Evolutionary conservation across 768 basidiomycete species (phyloP).

Genomic region (Exidia glandulosa): DNA sequence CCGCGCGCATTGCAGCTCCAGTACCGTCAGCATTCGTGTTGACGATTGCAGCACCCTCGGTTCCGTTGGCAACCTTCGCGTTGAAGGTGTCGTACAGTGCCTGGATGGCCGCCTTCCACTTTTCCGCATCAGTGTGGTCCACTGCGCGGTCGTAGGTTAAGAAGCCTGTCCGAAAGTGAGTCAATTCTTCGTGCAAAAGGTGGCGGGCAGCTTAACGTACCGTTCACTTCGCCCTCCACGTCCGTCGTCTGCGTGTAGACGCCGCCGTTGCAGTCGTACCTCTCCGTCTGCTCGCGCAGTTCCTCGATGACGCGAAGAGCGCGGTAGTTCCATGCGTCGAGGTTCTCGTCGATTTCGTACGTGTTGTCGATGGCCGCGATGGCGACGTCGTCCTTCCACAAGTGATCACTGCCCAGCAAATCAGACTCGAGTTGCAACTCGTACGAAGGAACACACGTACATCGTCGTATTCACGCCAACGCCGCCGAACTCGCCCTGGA

Average conservation of each 20-base stretch:
- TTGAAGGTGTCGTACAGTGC: not conserved
- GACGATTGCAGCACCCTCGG: not conserved
- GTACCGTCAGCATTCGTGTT: too few species aligned
- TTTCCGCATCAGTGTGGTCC: not conserved
- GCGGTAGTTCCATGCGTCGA: not conserved
- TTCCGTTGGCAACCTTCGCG: not conserved
- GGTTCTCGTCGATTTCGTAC: not conserved
- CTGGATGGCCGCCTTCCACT: not conserved
- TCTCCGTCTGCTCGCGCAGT: not conserved
- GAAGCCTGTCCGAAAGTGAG: not conserved
- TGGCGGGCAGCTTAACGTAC: not conserved
- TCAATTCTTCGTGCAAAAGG: not conserved
- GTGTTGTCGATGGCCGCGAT: not conserved
- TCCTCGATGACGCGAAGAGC: not conserved
- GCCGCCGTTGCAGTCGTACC: not conserved
- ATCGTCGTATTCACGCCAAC: not conserved
- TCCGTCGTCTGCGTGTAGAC: constrained; percentile 1
- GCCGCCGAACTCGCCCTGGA: constrained; percentile 1
- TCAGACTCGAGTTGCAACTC: not conserved
- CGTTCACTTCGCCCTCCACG: not conserved
- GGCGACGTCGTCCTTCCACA: not conserved
- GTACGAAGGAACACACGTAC: not conserved
- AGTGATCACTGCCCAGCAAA: not conserved
- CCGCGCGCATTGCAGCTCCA: too few species aligned
- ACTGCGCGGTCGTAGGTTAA: not conserved